Base-by-base conservation (phyloP, 208 protist species). In the Trypanosoma congolense region DNA sequence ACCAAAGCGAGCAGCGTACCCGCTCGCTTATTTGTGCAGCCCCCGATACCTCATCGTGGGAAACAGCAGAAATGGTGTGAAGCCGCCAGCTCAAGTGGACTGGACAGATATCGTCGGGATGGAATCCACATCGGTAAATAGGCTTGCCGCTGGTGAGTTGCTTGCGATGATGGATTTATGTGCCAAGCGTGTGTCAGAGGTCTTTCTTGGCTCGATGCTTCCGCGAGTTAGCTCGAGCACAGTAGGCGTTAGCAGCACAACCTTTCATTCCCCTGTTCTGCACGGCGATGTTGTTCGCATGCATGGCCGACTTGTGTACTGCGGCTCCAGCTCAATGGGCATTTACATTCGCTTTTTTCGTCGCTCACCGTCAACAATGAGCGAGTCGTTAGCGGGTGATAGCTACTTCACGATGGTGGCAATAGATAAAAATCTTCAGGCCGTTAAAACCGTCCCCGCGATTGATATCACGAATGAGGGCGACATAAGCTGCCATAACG, bases 401-500 rank as follows among this genome's bases (percentile, higher is more conserved):
- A 84, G 82, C 28, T 93, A 88, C 59, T 93, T 93, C 53, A 89
- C 87, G 19, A 93, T 96, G 86, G 85, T 92, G 26, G 63, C 77
- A 53, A 90, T 96, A 58, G 90, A 82, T 10, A 58, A 70, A 3
- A 74, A 87, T 41, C 54, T 93, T 14, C 74, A 77, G 41, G 74
- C 90, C 3, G 70, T 87, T 35, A 92, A 91, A 64, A 70, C 83
- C 18, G 77, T 93, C 31, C 87, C 90, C 21, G 70, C 79, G 24
- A 81, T 94, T 53, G 75, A 85, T 45, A 60, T 92, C 43, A 86
- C 74, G 2, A 77, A 85, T 36, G 54, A 70, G 4, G 44, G 78
- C 0, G 87, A 94, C 53, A 76, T 91, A 29, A 71, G 56, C 21
- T 62, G 78, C 50, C 61, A 90, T 55, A 35, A 81, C 10, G 79